These are phyloP conservation scores for Dactylorhiza incarnata DNA, from an alignment of 106 monocot genomes.

Conservation along the genomic window DNA sequence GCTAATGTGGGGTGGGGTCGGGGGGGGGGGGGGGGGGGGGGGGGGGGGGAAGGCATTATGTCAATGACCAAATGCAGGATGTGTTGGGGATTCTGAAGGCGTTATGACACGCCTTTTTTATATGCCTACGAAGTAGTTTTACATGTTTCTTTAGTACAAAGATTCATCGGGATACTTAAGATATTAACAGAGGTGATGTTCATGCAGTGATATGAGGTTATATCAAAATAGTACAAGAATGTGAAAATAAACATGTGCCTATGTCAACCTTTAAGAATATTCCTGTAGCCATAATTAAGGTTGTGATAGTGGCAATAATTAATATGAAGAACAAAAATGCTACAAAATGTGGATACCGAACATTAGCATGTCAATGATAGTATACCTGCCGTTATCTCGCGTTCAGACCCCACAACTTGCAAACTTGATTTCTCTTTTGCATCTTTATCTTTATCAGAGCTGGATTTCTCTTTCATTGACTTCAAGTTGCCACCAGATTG, in stretches of 20 bases:
- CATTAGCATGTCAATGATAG: not conserved
- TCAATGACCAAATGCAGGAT: not conserved
- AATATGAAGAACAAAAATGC: not conserved
- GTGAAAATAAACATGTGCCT: not conserved
- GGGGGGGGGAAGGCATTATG: not conserved
- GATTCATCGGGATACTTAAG: not conserved
- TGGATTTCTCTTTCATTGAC: conserved; percentile 80
- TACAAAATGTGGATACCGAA: not conserved
- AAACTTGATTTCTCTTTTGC: conserved; percentile 66
- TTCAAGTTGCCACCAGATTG: conserved; percentile 74
- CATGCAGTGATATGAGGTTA: not conserved
- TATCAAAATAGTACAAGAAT: not conserved
- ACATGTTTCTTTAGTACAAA: not conserved
- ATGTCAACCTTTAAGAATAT: not conserved
- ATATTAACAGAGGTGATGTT: not conserved
- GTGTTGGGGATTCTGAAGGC: not conserved
- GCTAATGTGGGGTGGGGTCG: too few relatives aligned
- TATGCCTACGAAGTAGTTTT: not conserved
- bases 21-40: too few relatives aligned
- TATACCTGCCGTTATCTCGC: conserved; percentile 87
- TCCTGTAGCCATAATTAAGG: not conserved
- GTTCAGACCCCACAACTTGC: conserved; percentile 80
- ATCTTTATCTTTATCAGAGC: conserved; percentile 63
- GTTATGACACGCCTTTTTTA: not conserved
- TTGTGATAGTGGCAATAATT: not conserved